Base-by-base conservation (phyloP, 1,284 basidiomycete species). In the Sporisorium iseilematis-ciliati region DNA sequence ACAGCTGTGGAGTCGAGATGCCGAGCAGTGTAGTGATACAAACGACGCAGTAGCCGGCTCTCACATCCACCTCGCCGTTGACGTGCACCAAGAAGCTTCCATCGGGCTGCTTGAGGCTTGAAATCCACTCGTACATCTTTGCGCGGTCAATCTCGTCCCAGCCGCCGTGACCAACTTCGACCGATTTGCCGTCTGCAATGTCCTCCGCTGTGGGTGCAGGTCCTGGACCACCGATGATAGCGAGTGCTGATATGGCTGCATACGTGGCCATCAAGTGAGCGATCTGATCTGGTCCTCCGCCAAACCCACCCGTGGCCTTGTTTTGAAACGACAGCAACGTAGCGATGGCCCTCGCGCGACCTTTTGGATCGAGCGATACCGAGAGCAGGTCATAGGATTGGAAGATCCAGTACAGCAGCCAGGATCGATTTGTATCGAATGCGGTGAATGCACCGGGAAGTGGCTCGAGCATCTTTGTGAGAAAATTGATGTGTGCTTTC, bases 231-330 rank as follows among this genome's bases (percentile, higher is more conserved):
- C 95, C 94, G 1, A 91, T 91, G 55, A 93, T 92, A 0, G 94
- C 93, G 3, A 99, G 87, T 0, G 93, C 88, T 75, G 90, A 93
- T 4, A 97, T 89, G 0, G 94, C 88, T 0, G 95, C 95, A 84
- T 97, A 99, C 0, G 93, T 97, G 0, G 94, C 90, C 8, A 99
- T 88, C 2, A 98, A 87, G 86, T 99, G 97, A 0, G 93, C 88
- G 0, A 91, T 88, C 82, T 99, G 97, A 2, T 92, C 90, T 0
- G 94, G 92, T 0, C 96, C 95, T 38, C 95, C 96, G 10, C 91
- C 91, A 83, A 98, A 98, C 2, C 96, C 96, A 1, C 95, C 95
- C 3, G 62, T 65, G 1, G 51, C 33, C 10, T 49, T 58, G 58
- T 84, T 77, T 48, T 85, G 85, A 54, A 82, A 85, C 29, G 77